Evolutionary conservation across 106 monocot species (phyloP), one percentile per base, ranked within the genome.

Genomic region (Agapanthus africanus): DNA sequence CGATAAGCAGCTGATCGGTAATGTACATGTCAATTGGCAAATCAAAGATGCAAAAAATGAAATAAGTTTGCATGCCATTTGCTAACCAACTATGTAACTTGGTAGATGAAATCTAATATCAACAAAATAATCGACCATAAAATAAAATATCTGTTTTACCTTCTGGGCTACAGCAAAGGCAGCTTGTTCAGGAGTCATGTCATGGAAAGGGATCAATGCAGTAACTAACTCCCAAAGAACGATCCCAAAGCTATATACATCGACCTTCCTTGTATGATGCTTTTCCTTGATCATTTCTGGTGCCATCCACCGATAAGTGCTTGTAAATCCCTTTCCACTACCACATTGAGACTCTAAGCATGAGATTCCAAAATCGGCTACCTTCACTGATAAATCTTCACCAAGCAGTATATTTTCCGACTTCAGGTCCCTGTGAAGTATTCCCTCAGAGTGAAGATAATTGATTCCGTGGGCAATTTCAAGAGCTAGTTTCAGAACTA

Each of bases 221-320:
- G 95, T 97, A 23, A 91, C 62, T 1, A 97, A 70, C 68, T 91
- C 95, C 95, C 95, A 97, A 31, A 97, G 57, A 7, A 97, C 88
- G 42, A 97, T 77, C 4, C 84, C 95, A 26, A 82, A 97, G 73
- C 95, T 97, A 63, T 97, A 97, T n/a, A 97, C 95, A 75, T 97
- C 95, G 37, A 97, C 91, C 60, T 97, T 97, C 71, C 84, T 79
- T 16, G 88, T 91, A 59, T 97, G 89, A 40, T 74, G 72, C 44
- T 91, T 97, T 70, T 86, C 91, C 60, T 89, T 91, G 69, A 97
- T 91, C 95, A 97, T 91, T 68, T 97, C 95, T n/a, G 95, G 95
- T 3, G 95, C 91, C 95, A 97, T 97, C 95, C 95, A 97, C 21
- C 95, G 76, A 28, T 91, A 97, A 30, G 95, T 97, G 42, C 91